Evolutionary conservation across 768 basidiomycete species (phyloP).

Genomic region (Saitozyma podzolica): DNA sequence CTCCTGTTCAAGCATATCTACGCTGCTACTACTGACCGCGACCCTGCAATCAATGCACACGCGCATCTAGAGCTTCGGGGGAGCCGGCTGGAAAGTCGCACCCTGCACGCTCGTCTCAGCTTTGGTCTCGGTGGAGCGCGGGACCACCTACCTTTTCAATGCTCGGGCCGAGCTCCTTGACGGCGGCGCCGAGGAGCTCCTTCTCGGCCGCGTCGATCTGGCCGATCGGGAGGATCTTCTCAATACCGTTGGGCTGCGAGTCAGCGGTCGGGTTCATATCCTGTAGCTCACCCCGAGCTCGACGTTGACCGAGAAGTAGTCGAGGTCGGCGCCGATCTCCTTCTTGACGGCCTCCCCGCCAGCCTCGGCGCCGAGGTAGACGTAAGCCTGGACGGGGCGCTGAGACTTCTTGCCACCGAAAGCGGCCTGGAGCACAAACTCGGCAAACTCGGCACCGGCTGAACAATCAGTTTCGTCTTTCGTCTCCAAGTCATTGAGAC

Average conservation of each 20-base stretch:
- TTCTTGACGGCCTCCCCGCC: constrained; percentile 68
- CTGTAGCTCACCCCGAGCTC: constrained; percentile 77
- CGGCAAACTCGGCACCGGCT: constrained; percentile 71
- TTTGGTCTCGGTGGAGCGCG: not conserved
- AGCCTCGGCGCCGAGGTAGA: constrained; percentile 81
- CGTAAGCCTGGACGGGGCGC: constrained; percentile 63
- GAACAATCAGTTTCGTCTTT: constrained; percentile 1
- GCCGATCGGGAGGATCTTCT: constrained; percentile 86
- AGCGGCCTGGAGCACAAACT: constrained; percentile 62
- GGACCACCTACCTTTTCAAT: constrained; percentile 45
- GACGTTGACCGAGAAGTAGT: constrained; percentile 92
- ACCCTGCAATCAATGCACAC: too few relatives aligned
- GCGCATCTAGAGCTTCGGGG: constrained; percentile 36
- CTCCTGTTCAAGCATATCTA: too few relatives aligned
- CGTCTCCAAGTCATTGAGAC: not conserved
- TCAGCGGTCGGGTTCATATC: not conserved
- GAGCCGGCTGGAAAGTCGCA: constrained; percentile 38
- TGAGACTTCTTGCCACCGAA: constrained; percentile 64
- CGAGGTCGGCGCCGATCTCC: constrained; percentile 84
- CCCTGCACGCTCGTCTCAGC: constrained; percentile 24
- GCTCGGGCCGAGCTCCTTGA: constrained; percentile 50
- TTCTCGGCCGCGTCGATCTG: constrained; percentile 76
- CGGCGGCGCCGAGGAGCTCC: constrained; percentile 69
- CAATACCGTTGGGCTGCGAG: constrained; percentile 70
- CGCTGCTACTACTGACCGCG: too few relatives aligned